Evolutionary conservation across 305 asterid genomes (phyloP).

Genomic region (Fraxinus xanthoxyloides): DNA sequence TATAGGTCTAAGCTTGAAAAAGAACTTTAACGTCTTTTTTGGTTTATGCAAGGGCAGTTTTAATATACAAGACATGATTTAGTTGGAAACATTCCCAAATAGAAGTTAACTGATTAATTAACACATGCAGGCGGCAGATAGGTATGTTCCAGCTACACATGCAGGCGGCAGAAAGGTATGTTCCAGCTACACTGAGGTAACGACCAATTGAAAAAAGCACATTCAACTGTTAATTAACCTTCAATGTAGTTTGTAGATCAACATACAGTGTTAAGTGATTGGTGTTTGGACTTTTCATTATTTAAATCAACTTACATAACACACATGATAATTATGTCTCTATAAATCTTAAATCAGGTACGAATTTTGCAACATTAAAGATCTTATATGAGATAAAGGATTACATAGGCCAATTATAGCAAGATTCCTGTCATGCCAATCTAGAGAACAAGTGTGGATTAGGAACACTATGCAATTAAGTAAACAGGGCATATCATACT

Average conservation of each 20-base stretch:
- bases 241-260: background rate
- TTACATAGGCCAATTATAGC: background rate
- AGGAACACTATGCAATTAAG: background rate
- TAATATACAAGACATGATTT: background rate
- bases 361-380: background rate
- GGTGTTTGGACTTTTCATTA: background rate
- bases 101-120: constrained; percentile 4
- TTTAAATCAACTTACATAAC: background rate
- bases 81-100: background rate
- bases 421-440: constrained; percentile 3
- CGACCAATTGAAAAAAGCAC: background rate
- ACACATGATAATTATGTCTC: background rate
- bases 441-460: background rate
- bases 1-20: background rate
- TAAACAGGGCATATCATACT: background rate
- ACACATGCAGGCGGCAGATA: background rate
- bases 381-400: background rate
- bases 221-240: constrained; percentile 3
- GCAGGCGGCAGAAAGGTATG: background rate
- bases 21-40: background rate
- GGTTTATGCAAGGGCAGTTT: constrained; percentile 7
- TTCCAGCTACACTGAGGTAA: background rate
- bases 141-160: background rate
- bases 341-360: constrained; percentile 7
- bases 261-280: background rate